Percentiles rank a stretch among this genome's conserved stretches.
Conservation (phyloP, 257 asterid species). For the Petrea volubilis region DNA sequence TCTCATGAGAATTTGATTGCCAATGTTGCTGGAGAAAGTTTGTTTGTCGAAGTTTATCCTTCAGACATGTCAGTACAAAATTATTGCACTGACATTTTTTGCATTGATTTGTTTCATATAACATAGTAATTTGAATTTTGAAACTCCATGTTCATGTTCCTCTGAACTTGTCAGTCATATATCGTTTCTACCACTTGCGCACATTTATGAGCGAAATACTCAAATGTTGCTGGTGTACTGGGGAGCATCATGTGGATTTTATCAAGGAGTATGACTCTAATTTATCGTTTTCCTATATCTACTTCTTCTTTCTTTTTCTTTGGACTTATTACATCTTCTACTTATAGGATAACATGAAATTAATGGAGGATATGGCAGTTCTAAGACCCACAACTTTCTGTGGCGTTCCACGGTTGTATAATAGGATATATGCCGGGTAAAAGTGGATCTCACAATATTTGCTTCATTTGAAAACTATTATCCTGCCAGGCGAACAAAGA, state of each 20-base stretch:
- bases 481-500: not conserved
- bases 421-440: slow-evolving; percentile 80
- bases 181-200: slow-evolving; percentile 85
- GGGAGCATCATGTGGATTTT: slow-evolving; percentile 80
- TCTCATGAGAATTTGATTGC: slow-evolving; percentile 73
- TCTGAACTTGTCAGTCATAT: slow-evolving; percentile 53
- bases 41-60: slow-evolving; percentile 43
- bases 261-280: slow-evolving; percentile 65
- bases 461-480: not conserved
- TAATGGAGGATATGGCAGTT: slow-evolving; percentile 72
- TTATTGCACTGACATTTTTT: not conserved
- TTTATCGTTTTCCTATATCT: not conserved
- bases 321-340: slow-evolving; percentile 3
- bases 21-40: slow-evolving; percentile 54
- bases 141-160: not conserved
- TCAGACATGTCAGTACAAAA: slow-evolving; percentile 65
- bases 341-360: slow-evolving; percentile 66
- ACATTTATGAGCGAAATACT: slow-evolving; percentile 73
- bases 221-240: slow-evolving; percentile 50
- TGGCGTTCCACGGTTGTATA: slow-evolving; percentile 81
- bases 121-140: not conserved
- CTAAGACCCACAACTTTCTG: slow-evolving; percentile 70
- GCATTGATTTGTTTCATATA: not conserved
- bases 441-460: not conserved
- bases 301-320: not conserved